Evolutionary conservation across 805 yeast species (phyloP).

Genomic region (Candida lessepsii): DNA sequence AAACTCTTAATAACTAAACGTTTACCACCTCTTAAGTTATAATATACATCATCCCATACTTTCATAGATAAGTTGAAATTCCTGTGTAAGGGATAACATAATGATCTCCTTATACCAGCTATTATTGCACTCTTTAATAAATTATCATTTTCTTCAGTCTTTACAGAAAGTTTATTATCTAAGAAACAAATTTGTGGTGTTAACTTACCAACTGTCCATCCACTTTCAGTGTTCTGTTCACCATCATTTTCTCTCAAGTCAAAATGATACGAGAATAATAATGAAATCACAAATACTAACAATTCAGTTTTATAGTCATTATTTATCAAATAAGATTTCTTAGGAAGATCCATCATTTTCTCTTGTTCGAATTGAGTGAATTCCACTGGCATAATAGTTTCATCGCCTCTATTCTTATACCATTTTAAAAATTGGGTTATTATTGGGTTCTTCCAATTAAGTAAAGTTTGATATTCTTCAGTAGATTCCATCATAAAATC

Average conservation of each 20-base stretch:
- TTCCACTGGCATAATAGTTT: constrained; percentile 40
- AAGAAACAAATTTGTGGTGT: constrained; percentile 74
- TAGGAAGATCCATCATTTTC: constrained; percentile 66
- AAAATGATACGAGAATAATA: constrained; percentile 71
- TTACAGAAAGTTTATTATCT: constrained; percentile 53
- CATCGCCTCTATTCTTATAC: constrained; percentile 38
- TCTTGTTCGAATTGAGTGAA: constrained; percentile 64
- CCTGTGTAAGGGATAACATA: constrained; percentile 79
- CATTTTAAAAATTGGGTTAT: constrained; percentile 45
- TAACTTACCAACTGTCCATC: constrained; percentile 91
- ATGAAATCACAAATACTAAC: constrained; percentile 60
- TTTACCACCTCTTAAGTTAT: constrained; percentile 65
- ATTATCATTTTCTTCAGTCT: constrained; percentile 18
- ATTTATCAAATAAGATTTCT: constrained; percentile 55
- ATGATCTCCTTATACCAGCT: constrained; percentile 68
- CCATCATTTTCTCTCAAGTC: constrained; percentile 75
- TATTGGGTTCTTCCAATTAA: constrained; percentile 54
- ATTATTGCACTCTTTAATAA: constrained; percentile 54
- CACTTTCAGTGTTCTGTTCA: constrained; percentile 76
- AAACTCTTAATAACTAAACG: constrained; percentile 59
- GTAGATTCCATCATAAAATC: constrained; percentile 70
- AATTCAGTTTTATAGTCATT: constrained; percentile 48
- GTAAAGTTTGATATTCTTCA: constrained; percentile 40
- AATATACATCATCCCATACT: constrained; percentile 76
- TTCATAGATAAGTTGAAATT: constrained; percentile 56